Conservation (phyloP, 2,329 filamentous ascomycete genomes). For the Penicillium freii region DNA sequence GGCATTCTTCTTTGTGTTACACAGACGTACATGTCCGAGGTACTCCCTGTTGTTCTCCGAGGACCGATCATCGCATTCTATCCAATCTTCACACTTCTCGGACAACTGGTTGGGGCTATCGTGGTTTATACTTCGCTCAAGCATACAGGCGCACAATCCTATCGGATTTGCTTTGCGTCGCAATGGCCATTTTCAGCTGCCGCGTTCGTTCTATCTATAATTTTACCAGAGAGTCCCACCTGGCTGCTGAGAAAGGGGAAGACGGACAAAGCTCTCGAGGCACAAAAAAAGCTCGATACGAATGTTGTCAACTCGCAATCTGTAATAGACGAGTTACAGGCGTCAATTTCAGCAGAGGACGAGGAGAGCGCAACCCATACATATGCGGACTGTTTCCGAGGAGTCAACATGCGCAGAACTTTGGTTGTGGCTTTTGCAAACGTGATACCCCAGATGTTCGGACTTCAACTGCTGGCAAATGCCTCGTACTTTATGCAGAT, state of each 20-base stretch:
- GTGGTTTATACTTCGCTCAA: conserved; percentile 33
- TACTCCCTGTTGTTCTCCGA: conserved; percentile 45
- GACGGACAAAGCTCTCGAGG: conserved; percentile 30
- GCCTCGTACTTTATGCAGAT: conserved; percentile 39
- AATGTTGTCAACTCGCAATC: neutral
- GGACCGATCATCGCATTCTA: conserved; percentile 50
- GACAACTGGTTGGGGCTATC: conserved; percentile 45
- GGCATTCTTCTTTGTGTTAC: conserved; percentile 45
- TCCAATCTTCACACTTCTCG: conserved; percentile 49
- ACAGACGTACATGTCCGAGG: conserved; percentile 52
- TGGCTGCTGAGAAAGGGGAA: conserved; percentile 46
- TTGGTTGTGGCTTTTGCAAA: conserved; percentile 37
- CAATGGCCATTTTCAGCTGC: conserved; percentile 49
- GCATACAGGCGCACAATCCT: conserved; percentile 9
- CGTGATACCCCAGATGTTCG: conserved; percentile 45
- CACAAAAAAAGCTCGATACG: conserved; percentile 15
- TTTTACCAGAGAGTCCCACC: conserved; percentile 51
- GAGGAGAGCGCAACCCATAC: conserved; percentile 34
- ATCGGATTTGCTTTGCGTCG: conserved; percentile 42
- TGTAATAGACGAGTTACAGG: conserved; percentile 12
- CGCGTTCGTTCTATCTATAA: conserved; percentile 43
- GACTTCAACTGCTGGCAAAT: conserved; percentile 44
- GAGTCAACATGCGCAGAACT: conserved; percentile 22
- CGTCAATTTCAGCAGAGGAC: conserved; percentile 38
- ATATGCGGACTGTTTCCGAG: conserved; percentile 33